Evolutionary conservation across 768 basidiomycete genomes (phyloP).

Genomic region (Naematelia aurantialba): DNA sequence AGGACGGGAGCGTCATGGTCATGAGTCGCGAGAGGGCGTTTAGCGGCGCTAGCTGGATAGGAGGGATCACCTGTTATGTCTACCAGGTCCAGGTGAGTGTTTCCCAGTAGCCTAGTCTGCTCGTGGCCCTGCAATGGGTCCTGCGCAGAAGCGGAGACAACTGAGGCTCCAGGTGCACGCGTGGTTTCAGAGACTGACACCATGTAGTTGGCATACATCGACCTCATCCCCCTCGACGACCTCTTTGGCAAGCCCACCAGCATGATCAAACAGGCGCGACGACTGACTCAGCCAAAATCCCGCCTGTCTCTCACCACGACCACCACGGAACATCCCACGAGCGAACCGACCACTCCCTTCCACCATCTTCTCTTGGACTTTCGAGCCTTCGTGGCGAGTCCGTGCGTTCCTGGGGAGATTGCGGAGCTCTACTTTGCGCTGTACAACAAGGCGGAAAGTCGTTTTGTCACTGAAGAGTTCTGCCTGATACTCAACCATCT

Average conservation of each 20-base stretch:
- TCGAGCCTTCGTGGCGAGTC: conserved; percentile 84
- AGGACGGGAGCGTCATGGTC: conserved; percentile 80
- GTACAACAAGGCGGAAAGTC: conserved; percentile 72
- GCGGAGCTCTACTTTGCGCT: conserved; percentile 91
- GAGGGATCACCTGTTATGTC: conserved; percentile 61
- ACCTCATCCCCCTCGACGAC: conserved; percentile 40
- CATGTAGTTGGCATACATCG: conserved; percentile 47
- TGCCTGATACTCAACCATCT: conserved; percentile 86
- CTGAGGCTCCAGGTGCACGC: background rate
- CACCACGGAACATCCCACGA: background rate
- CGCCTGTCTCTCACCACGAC: conserved; percentile 10
- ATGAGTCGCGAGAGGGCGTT: conserved; percentile 76
- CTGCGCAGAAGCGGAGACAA: too few relatives aligned
- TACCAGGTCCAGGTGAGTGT: conserved; percentile 57
- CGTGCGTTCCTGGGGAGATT: conserved; percentile 84
- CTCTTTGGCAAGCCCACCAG: conserved; percentile 21
- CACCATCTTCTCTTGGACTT: conserved; percentile 88
- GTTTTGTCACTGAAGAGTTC: conserved; percentile 91
- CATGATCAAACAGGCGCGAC: background rate
- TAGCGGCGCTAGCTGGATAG: conserved; percentile 28
- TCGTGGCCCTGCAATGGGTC: too few relatives aligned
- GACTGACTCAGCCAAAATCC: background rate
- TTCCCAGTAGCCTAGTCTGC: too few relatives aligned
- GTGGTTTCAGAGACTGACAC: too few relatives aligned
- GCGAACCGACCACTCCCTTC: conserved; percentile 51